Evolutionary conservation across 2,329 filamentous ascomycete species (phyloP).

Genomic region (Pseudogymnoascus sp.): DNA sequence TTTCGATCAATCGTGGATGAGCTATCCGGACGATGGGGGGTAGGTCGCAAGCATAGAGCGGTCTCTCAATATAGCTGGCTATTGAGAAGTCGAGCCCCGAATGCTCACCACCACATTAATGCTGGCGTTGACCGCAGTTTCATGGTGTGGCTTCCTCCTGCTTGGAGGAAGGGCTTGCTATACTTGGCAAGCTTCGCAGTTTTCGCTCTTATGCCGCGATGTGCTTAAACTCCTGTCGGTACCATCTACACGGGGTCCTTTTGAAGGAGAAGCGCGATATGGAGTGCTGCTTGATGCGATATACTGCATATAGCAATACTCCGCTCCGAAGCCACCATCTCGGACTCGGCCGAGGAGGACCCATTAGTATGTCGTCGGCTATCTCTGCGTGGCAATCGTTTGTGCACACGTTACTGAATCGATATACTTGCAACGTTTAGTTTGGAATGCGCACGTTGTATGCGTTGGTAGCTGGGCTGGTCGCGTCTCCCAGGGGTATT

Average conservation of each 20-base stretch:
- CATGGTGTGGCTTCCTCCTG: background rate
- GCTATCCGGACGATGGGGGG: background rate
- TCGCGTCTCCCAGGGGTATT: slow-evolving; percentile 38
- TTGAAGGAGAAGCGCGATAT: slow-evolving; percentile 54
- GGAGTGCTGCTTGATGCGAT: slow-evolving; percentile 35
- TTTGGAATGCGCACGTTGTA: slow-evolving; percentile 17
- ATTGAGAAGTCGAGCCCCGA: background rate
- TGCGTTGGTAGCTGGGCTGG: slow-evolving; percentile 38
- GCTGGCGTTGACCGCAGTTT: background rate
- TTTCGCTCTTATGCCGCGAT: background rate
- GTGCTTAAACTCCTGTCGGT: background rate
- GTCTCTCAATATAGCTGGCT: background rate
- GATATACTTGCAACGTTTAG: slow-evolving; percentile 18
- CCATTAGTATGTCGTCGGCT: slow-evolving; percentile 14
- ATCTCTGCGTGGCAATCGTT: slow-evolving; percentile 14
- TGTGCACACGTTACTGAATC: slow-evolving; percentile 26
- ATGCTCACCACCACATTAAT: background rate
- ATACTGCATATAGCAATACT: slow-evolving; percentile 29
- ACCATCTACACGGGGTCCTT: slow-evolving; percentile 29
- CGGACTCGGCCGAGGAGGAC: slow-evolving; percentile 47
- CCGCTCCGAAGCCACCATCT: slow-evolving; percentile 52
- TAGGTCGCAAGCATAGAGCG: background rate
- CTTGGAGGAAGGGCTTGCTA: background rate
- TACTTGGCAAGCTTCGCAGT: background rate
- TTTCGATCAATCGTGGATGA: background rate